phyloP scores from a whole-genome alignment of 2,329 filamentous ascomycete species.

The Keithomyces neogunnii region DNA sequence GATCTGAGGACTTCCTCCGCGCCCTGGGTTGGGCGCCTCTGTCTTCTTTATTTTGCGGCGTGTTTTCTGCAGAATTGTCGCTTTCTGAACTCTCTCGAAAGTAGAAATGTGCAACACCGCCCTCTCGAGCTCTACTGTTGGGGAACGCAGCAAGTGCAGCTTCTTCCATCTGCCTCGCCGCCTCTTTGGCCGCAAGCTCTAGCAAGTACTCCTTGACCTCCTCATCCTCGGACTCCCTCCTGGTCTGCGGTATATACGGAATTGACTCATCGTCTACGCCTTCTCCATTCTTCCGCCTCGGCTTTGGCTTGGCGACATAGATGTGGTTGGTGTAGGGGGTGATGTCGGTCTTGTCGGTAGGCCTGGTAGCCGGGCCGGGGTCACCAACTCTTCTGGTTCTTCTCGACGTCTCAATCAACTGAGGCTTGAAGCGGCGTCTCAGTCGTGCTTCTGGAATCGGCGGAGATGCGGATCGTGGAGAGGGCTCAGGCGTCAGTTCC shows the following conservation, averaged over 20 bases:
- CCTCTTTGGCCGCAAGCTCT: conserved; percentile 69
- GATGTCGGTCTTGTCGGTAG: conserved; percentile 64
- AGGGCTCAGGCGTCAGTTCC: conserved; percentile 47
- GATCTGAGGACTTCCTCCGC: conserved; percentile 53
- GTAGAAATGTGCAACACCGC: conserved; percentile 63
- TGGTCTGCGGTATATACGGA: conserved; percentile 29
- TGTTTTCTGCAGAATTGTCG: conserved; percentile 35
- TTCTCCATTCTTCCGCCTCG: conserved; percentile 24
- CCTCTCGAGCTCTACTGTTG: conserved; percentile 60
- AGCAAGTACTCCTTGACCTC: conserved; percentile 69
- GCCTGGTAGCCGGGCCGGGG: conserved; percentile 50
- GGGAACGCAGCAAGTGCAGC: conserved; percentile 69
- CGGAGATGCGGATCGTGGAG: conserved; percentile 40
- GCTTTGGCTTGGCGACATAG: conserved; percentile 36
- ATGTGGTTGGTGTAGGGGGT: conserved; percentile 55
- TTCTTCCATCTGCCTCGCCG: conserved; percentile 72
- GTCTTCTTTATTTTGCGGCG: conserved; percentile 20
- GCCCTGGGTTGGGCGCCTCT: conserved; percentile 19
- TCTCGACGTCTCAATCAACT: conserved; percentile 72
- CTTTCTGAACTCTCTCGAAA: conserved; percentile 56
- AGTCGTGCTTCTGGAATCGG: conserved; percentile 29
- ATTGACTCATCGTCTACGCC: conserved; percentile 18
- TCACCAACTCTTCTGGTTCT: conserved; percentile 62
- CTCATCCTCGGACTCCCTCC: conserved; percentile 67
- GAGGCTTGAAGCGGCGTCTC: conserved; percentile 58